A percentile compares a stretch with the other conserved stretches of the same genome.
Evolutionary conservation across 1,284 basidiomycete species (phyloP).

Genomic region (Cutaneotrichosporon mucoides): DNA sequence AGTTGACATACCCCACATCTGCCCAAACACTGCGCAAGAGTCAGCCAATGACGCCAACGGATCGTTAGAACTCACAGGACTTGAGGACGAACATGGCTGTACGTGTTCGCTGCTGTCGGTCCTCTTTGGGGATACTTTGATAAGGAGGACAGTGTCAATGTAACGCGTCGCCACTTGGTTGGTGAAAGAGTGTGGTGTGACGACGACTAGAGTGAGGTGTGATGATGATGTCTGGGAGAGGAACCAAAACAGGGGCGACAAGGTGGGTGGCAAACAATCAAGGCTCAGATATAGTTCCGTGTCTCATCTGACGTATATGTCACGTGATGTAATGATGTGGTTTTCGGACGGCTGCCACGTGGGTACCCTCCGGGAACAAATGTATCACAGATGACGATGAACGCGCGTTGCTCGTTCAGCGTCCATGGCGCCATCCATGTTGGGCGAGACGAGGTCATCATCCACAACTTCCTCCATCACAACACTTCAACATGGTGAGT

Average conservation of each 20-base stretch:
- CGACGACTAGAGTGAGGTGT: too few species aligned
- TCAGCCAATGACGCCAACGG: background rate
- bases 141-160: too few species aligned
- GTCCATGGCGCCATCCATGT: background rate
- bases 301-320: too few species aligned
- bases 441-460: conserved; percentile 1
- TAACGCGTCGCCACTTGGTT: too few species aligned
- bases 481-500: conserved; percentile 12
- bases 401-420: conserved; percentile 11
- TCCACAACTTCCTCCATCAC: background rate
- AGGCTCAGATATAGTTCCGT: too few species aligned
- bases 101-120: background rate
- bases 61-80: conserved; percentile 60
- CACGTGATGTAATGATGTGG: too few species aligned
- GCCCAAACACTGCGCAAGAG: conserved; percentile 66
- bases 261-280: too few species aligned
- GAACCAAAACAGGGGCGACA: too few species aligned
- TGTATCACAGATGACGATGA: background rate
- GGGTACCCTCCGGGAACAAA: too few species aligned
- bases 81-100: conserved; percentile 69
- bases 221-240: too few species aligned
- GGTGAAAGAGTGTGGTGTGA: too few species aligned
- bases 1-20: conserved; percentile 83
- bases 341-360: too few species aligned
- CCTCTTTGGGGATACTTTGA: background rate